Conservation (phyloP, 202 grass and related monocot genomes). For the Brachypodium distachyon region DNA sequence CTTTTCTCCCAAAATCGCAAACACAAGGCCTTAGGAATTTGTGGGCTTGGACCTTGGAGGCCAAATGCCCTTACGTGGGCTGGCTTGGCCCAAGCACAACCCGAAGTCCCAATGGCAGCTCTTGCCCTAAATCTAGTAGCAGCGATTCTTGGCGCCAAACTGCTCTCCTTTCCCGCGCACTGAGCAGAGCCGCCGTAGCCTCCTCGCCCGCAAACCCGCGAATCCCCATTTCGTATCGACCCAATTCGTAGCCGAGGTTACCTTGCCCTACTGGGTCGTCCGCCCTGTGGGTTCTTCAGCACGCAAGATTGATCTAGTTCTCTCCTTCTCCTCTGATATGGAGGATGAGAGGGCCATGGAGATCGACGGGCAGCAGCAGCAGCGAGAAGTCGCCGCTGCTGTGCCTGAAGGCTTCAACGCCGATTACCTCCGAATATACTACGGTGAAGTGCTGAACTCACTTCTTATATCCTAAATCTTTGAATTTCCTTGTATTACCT, state of each 20-base stretch:
- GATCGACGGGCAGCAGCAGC: slow-evolving; percentile 20
- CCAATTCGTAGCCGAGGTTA: too few relatives aligned
- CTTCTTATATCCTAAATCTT: not conserved
- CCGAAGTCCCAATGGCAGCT: too few relatives aligned
- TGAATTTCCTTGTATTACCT: not conserved
- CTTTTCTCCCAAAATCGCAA: too few relatives aligned
- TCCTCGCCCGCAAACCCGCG: too few relatives aligned
- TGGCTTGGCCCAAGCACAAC: too few relatives aligned
- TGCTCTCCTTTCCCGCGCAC: not conserved
- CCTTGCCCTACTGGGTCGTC: too few relatives aligned
- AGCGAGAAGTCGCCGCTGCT: not conserved
- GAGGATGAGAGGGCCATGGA: slow-evolving; percentile 57
- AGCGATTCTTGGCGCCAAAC: not conserved
- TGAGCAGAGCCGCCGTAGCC: not conserved
- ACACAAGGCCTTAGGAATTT: too few relatives aligned
- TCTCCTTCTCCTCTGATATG: not conserved
- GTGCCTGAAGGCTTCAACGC: not conserved
- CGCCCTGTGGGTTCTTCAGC: too few relatives aligned
- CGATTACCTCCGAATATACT: not conserved
- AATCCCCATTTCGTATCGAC: too few relatives aligned
- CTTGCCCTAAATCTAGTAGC: too few relatives aligned
- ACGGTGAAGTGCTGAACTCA: not conserved
- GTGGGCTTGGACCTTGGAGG: too few relatives aligned
- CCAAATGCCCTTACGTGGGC: too few relatives aligned
- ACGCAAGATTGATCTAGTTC: not conserved